A percentile compares a stretch with the other conserved stretches of the same genome.
These are phyloP conservation scores for Fraxinus sp. DNA, from an alignment of 305 asterid genomes.

Conservation along the genomic window DNA sequence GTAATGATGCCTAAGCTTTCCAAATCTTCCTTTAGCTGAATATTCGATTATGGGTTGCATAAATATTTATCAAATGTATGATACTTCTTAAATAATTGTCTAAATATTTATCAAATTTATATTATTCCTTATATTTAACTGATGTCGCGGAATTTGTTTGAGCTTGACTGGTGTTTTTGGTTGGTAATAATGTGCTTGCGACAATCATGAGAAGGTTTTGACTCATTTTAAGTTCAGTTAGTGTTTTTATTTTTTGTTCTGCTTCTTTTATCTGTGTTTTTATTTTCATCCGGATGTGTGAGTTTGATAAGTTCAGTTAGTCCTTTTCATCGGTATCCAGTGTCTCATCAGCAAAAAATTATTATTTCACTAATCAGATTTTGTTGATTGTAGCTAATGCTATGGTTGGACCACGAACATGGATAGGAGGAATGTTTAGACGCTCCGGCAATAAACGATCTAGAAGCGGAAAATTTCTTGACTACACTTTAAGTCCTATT, in stretches of 20 bases:
- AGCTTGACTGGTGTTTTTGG: not conserved
- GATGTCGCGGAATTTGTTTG: not conserved
- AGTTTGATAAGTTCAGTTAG: not conserved
- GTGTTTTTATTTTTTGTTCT: not conserved
- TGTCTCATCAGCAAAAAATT: not conserved
- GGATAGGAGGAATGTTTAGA: conserved; percentile 87
- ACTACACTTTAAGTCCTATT: conserved; percentile 51
- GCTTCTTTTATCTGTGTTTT: not conserved
- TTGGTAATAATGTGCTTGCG: not conserved
- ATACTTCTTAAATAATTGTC: too few relatives aligned
- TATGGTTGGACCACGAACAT: conserved; percentile 96
- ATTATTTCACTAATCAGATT: conserved; percentile 9
- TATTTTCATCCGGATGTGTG: not conserved
- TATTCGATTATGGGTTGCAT: not conserved
- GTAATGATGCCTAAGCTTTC: not conserved
- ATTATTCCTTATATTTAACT: not conserved
- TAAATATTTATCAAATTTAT: too few relatives aligned
- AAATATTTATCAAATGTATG: too few relatives aligned
- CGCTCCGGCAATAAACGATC: conserved; percentile 58
- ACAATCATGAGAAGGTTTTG: not conserved
- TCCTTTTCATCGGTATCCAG: not conserved
- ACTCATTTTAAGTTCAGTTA: not conserved
- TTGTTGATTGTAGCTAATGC: conserved; percentile 70
- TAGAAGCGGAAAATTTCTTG: conserved; percentile 54
- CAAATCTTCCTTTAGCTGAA: not conserved